Percentiles rank a stretch among this genome's conserved stretches.
Evolutionary conservation across 1,284 basidiomycete species (phyloP).

Genomic region (Trametes hirsuta): DNA sequence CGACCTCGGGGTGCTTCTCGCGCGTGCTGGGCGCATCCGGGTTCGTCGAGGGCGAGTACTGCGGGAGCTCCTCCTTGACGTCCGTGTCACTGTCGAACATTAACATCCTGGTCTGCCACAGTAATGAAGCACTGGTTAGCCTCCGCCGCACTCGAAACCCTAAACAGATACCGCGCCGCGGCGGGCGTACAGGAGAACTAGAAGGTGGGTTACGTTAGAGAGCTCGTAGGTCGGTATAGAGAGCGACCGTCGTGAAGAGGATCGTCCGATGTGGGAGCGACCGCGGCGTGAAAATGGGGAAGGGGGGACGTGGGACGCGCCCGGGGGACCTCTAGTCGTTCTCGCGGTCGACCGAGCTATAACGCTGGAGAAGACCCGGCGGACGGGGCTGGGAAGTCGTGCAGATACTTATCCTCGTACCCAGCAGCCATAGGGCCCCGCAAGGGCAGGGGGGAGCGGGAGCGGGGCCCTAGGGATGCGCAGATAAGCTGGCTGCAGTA

Average conservation of each 20-base stretch:
- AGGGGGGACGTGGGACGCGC: background rate
- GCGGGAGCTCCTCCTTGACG: slow-evolving; percentile 3
- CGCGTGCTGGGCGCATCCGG: slow-evolving; percentile 2
- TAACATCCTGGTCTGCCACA: slow-evolving; percentile 2
- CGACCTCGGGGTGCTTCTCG: background rate
- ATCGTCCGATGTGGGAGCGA: background rate
- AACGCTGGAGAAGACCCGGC: background rate
- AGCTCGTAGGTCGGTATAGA: too few species aligned
- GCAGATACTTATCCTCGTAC: background rate
- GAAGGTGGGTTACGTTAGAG: too few species aligned
- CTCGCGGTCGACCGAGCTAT: background rate
- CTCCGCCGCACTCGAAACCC: too few species aligned
- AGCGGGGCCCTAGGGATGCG: background rate
- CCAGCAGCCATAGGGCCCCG: too few species aligned
- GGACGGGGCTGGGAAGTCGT: background rate
- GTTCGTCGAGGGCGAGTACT: background rate
- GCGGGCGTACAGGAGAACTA: too few species aligned
- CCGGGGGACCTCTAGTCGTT: background rate
- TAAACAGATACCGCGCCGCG: too few species aligned
- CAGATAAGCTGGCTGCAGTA: background rate
- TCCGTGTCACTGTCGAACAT: slow-evolving; percentile 5
- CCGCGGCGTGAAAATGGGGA: background rate
- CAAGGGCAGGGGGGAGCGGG: too few species aligned
- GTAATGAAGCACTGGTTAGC: too few species aligned
- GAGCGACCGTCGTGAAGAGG: too few species aligned